A percentile compares a stretch with the other conserved stretches of the same genome.
phyloP scores from a whole-genome alignment of 225 moss, liverwort and hornwort species.

The Physcomitrellopsis africana region DNA sequence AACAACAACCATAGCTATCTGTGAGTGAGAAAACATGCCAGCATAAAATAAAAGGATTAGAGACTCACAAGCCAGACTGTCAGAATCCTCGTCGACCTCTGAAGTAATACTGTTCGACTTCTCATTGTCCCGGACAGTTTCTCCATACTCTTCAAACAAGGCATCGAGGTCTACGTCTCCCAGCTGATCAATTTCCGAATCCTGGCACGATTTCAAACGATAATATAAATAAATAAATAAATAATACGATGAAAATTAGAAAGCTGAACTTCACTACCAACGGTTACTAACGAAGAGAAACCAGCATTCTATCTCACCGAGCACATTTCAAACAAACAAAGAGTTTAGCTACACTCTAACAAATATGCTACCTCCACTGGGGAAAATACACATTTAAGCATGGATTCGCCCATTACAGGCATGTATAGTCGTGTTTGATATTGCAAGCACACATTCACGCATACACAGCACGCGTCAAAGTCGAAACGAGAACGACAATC shows the following conservation, averaged over 20 bases:
- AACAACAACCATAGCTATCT: not conserved
- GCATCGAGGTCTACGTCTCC: constrained; percentile 37
- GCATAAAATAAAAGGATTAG: not conserved
- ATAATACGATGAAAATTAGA: too few species aligned
- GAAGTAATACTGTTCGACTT: constrained; percentile 34
- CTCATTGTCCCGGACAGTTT: constrained; percentile 34
- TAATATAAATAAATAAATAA: not conserved
- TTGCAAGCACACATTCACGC: too few species aligned
- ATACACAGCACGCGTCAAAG: too few species aligned
- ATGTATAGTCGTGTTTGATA: too few species aligned
- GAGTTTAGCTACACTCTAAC: not conserved
- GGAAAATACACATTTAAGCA: not conserved
- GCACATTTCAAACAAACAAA: not conserved
- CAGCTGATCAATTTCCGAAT: constrained; percentile 34
- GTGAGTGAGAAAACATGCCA: too few species aligned
- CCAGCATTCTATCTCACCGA: not conserved
- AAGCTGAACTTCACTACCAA: not conserved
- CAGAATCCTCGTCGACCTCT: constrained; percentile 51
- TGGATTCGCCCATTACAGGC: too few species aligned
- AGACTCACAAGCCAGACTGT: constrained; percentile 50
- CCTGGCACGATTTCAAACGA: constrained; percentile 13
- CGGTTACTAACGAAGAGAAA: not conserved
- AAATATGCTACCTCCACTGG: not conserved
- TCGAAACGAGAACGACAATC: too few species aligned
- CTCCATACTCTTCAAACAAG: constrained; percentile 50